Evolutionary conservation across 2,329 filamentous ascomycete genomes (phyloP).

Genomic region (Exophiala sp.): DNA sequence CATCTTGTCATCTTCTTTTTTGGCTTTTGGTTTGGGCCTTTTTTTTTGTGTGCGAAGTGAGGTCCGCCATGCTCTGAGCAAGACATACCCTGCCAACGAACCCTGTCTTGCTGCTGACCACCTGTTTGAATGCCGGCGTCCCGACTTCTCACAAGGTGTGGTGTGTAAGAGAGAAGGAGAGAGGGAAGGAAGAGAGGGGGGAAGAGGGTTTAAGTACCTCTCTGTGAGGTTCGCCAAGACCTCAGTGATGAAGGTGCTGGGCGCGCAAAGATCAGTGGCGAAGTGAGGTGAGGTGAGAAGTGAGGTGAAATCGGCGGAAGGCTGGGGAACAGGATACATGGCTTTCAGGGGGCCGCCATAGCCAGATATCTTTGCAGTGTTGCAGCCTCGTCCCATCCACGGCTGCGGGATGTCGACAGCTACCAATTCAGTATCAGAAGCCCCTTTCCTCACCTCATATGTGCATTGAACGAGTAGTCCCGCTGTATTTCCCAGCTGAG

Average conservation of each 20-base stretch:
- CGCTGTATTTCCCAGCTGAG: too few relatives aligned
- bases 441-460: too few relatives aligned
- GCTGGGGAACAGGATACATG: too few relatives aligned
- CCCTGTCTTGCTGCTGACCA: background rate
- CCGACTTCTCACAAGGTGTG: background rate
- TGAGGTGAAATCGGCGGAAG: background rate
- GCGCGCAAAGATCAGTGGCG: background rate
- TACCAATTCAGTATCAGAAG: too few relatives aligned
- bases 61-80: background rate
- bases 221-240: background rate
- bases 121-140: too few relatives aligned
- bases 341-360: too few relatives aligned
- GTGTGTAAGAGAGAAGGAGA: constrained; percentile 1
- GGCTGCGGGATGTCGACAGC: too few relatives aligned
- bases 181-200: background rate
- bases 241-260: too few relatives aligned
- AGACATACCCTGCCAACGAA: background rate
- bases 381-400: too few relatives aligned
- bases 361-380: too few relatives aligned
- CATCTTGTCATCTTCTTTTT: background rate
- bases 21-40: background rate
- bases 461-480: too few relatives aligned
- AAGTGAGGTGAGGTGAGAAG: background rate
- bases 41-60: background rate
- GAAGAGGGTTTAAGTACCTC: background rate